Conservation (phyloP, 2,329 filamentous ascomycete species). For the Trichoderma simmonsii region DNA sequence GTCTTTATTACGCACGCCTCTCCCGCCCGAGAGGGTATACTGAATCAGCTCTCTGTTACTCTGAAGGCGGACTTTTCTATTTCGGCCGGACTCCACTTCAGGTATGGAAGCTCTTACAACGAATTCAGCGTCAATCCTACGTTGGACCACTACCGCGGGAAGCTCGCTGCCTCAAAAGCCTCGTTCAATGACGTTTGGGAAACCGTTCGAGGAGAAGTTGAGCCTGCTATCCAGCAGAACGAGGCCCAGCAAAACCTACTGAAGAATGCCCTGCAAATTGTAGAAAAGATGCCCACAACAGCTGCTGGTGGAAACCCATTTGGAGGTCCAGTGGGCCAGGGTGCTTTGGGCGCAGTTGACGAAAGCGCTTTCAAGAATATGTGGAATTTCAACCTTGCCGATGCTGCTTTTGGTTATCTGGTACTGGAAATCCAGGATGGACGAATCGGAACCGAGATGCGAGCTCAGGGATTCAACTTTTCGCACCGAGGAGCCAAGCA, state of each 20-base stretch:
- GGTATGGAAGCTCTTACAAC: constrained; percentile 98
- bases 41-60: constrained; percentile 96
- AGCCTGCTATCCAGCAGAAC: constrained; percentile 89
- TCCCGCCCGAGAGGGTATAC: constrained; percentile 88
- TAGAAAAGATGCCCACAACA: constrained; percentile 96
- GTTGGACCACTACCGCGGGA: constrained; percentile 95
- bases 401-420: constrained; percentile 94
- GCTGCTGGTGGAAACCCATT: constrained; percentile 97
- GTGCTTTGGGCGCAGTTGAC: constrained; percentile 82
- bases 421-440: constrained; percentile 94
- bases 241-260: constrained; percentile 90
- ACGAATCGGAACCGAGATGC: constrained; percentile 96
- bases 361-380: constrained; percentile 99
- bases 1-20: constrained; percentile 97
- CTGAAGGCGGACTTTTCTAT: constrained; percentile 98
- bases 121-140: constrained; percentile 99
- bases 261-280: constrained; percentile 84
- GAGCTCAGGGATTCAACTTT: constrained; percentile 98
- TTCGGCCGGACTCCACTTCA: constrained; percentile 95
- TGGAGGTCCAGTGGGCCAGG: constrained; percentile 74
- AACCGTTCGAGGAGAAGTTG: constrained; percentile 93
- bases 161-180: constrained; percentile 94
- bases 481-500: constrained; percentile 89
- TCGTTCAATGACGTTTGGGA: constrained; percentile 99
- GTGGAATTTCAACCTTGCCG: constrained; percentile 99